phyloP scores from a whole-genome alignment of 1,284 basidiomycete species.

The Trichosporon sp. region DNA sequence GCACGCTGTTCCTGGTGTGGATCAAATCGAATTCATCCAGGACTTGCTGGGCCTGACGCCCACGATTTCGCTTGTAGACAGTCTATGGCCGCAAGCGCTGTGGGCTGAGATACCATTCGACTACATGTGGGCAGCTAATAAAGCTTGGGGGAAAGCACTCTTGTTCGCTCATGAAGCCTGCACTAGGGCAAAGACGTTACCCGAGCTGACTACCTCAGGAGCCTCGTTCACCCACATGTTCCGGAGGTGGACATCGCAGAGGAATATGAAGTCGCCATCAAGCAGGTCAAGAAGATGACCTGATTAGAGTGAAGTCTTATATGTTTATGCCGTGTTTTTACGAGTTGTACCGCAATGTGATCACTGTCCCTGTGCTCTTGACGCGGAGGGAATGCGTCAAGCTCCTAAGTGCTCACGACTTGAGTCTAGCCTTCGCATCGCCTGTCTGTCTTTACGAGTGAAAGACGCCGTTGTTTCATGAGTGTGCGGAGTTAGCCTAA shows the following conservation, averaged over 20 bases:
- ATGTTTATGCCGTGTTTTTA: neutral
- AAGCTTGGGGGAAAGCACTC: neutral
- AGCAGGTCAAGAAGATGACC: neutral
- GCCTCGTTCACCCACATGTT: too few relatives aligned
- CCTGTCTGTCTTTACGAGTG: too few relatives aligned
- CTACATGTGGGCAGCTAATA: neutral
- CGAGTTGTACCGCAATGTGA: neutral
- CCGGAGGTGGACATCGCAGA: neutral
- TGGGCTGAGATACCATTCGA: neutral
- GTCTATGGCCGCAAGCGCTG: neutral
- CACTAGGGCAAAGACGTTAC: too few relatives aligned
- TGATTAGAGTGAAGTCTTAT: neutral
- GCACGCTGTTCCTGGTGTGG: neutral
- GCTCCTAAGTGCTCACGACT: too few relatives aligned
- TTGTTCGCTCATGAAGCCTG: too few relatives aligned
- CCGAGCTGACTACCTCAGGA: too few relatives aligned
- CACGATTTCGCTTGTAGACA: neutral
- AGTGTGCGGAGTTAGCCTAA: too few relatives aligned
- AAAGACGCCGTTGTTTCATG: too few relatives aligned
- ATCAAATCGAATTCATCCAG: neutral
- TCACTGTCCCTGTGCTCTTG: too few relatives aligned
- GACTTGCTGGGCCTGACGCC: neutral
- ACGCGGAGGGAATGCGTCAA: too few relatives aligned
- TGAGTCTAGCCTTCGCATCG: too few relatives aligned
- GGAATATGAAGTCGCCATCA: neutral